Evolutionary conservation across 2,329 filamentous ascomycete species (phyloP).

Genomic region (Aspergillus uvarum): DNA sequence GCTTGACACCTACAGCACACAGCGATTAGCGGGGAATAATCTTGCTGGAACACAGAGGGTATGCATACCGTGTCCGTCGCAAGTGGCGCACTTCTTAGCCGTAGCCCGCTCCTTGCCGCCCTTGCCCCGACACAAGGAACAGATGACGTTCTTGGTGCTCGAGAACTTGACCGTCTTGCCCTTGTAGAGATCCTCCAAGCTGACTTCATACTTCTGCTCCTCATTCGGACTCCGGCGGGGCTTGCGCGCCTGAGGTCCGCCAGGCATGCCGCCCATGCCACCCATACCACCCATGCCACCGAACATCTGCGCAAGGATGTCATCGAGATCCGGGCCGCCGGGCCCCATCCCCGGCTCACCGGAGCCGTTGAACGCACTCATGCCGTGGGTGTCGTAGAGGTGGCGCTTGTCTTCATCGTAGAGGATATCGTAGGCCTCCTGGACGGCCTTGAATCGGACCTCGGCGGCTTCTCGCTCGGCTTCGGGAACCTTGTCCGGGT

Average conservation of each 20-base stretch:
- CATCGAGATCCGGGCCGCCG: slow-evolving; percentile 69
- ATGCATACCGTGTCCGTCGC: slow-evolving; percentile 68
- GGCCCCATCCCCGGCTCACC: slow-evolving; percentile 65
- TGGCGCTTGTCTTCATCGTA: slow-evolving; percentile 91
- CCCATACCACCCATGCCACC: slow-evolving; percentile 52
- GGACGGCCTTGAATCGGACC: slow-evolving; percentile 86
- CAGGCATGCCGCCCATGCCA: slow-evolving; percentile 43
- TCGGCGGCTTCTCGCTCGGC: slow-evolving; percentile 82
- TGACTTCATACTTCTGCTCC: slow-evolving; percentile 87
- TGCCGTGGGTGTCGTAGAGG: slow-evolving; percentile 90
- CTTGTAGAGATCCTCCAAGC: slow-evolving; percentile 93
- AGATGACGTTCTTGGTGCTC: slow-evolving; percentile 91
- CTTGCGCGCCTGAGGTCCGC: slow-evolving; percentile 43
- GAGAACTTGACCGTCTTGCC: slow-evolving; percentile 97
- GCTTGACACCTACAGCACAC: slow-evolving; percentile 58
- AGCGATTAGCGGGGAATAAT: background rate
- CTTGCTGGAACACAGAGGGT: background rate
- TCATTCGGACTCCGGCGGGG: slow-evolving; percentile 73
- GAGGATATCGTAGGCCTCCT: slow-evolving; percentile 96
- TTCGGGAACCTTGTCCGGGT: slow-evolving; percentile 94
- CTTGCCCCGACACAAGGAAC: slow-evolving; percentile 79
- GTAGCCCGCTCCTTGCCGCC: slow-evolving; percentile 93
- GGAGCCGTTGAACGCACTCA: slow-evolving; percentile 87
- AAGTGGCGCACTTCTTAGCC: slow-evolving; percentile 76
- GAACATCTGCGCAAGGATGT: slow-evolving; percentile 93